These are phyloP conservation scores for Aschersonia sp. DNA, from an alignment of 2,329 filamentous ascomycete species.

Conservation along the genomic window DNA sequence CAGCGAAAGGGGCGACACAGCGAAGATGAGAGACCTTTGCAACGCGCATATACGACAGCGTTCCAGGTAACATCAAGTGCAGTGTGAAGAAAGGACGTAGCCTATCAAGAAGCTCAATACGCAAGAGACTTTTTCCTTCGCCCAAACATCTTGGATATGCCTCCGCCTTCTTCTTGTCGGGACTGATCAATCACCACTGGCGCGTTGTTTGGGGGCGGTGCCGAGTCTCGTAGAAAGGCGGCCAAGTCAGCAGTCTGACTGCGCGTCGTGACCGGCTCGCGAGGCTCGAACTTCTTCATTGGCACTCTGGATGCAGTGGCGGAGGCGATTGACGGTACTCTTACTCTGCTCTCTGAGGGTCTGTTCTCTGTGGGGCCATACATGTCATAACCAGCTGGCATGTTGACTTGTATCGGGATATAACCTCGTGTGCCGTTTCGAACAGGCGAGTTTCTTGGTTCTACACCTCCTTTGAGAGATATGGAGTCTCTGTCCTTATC, in stretches of 20 bases:
- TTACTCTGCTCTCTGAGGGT: constrained; percentile 6
- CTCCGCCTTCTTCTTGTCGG: constrained; percentile 23
- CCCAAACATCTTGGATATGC: constrained; percentile 32
- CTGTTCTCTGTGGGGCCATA: constrained; percentile 17
- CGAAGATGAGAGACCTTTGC: too few relatives aligned
- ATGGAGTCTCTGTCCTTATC: constrained; percentile 12
- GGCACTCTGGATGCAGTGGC: constrained; percentile 24
- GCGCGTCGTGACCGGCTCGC: constrained; percentile 30
- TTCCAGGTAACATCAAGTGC: too few relatives aligned
- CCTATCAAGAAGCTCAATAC: background rate
- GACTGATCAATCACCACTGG: constrained; percentile 12
- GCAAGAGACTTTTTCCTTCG: constrained; percentile 30
- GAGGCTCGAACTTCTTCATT: constrained; percentile 44
- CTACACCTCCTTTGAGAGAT: constrained; percentile 7
- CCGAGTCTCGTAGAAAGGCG: constrained; percentile 56
- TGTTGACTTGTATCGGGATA: constrained; percentile 37
- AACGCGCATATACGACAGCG: too few relatives aligned
- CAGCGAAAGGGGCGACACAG: too few relatives aligned
- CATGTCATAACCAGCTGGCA: constrained; percentile 29
- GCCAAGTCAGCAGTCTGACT: constrained; percentile 56
- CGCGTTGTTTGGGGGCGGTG: constrained; percentile 33
- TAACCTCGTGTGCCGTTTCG: constrained; percentile 24
- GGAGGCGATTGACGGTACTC: constrained; percentile 11
- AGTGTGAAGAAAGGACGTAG: background rate
- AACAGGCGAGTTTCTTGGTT: constrained; percentile 21